Conservation (phyloP, 176 grass and related monocot genomes). For the Triticum monococcum region DNA sequence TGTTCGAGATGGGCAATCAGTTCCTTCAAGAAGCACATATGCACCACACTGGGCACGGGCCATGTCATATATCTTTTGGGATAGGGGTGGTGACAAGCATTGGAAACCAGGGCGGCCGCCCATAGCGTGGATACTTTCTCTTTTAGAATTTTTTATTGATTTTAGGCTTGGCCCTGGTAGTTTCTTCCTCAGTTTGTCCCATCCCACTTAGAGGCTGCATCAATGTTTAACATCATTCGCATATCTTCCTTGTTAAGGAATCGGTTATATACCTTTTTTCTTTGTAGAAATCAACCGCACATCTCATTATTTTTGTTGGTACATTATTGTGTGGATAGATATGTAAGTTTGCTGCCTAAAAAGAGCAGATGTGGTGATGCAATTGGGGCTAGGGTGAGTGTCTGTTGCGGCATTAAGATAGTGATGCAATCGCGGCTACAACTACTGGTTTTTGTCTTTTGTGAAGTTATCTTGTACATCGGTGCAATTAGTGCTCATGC, state of each 20-base stretch:
- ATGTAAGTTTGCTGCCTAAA: not conserved
- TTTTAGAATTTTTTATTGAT: not conserved
- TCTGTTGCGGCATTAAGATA: not conserved
- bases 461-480: not conserved
- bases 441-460: not conserved
- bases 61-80: not conserved
- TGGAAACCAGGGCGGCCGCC: not conserved
- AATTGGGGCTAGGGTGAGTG: not conserved
- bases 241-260: not conserved
- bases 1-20: not conserved
- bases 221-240: not conserved
- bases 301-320: not conserved
- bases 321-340: not conserved
- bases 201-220: not conserved
- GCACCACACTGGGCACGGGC: not conserved
- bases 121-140: not conserved
- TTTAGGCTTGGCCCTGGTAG: not conserved
- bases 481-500: not conserved
- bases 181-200: not conserved
- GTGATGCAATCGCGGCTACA: not conserved
- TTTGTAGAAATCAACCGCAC: not conserved
- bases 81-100: not conserved
- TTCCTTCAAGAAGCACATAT: not conserved
- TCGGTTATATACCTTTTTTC: not conserved
- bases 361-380: not conserved